A percentile compares a stretch with the other conserved stretches of the same genome.
Conservation (phyloP, 768 basidiomycete genomes). For the Filobasidium floriforme region DNA sequence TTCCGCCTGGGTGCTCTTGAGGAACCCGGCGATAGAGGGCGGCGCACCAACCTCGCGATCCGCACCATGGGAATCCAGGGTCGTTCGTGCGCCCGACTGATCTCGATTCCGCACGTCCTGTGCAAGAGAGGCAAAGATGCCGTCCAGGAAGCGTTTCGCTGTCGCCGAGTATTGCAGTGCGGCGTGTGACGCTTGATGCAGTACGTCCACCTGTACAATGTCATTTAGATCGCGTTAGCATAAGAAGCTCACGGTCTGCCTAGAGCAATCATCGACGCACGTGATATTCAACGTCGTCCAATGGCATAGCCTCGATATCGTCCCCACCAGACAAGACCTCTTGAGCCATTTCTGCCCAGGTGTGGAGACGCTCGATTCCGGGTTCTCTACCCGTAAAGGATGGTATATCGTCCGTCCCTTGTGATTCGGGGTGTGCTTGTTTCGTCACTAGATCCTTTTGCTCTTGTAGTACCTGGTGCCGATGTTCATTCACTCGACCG, state of each 20-base stretch:
- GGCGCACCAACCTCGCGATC: neutral
- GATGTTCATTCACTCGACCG: constrained; percentile 24
- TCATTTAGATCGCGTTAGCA: neutral
- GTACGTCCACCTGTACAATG: constrained; percentile 35
- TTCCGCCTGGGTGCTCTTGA: neutral
- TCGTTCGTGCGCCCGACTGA: constrained; percentile 6
- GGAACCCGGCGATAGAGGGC: neutral
- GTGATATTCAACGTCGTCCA: constrained; percentile 43
- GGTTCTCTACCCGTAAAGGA: constrained; percentile 22
- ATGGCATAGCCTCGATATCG: constrained; percentile 30
- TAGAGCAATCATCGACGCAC: constrained; percentile 26
- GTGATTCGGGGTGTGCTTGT: constrained; percentile 14
- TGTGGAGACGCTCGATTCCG: constrained; percentile 36
- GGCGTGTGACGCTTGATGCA: constrained; percentile 34
- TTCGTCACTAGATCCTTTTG: constrained; percentile 23
- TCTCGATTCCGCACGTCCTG: constrained; percentile 37
- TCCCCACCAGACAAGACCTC: constrained; percentile 32
- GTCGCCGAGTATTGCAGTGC: constrained; percentile 40
- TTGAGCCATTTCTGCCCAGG: constrained; percentile 45
- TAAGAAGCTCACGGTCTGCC: neutral
- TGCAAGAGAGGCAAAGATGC: constrained; percentile 40
- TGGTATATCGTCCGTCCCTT: constrained; percentile 17
- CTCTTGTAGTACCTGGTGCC: constrained; percentile 17
- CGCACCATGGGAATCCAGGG: neutral
- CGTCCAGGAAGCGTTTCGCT: constrained; percentile 41